Evolutionary conservation across 2,329 filamentous ascomycete genomes (phyloP).

Genomic region (Gyromitra esculenta): DNA sequence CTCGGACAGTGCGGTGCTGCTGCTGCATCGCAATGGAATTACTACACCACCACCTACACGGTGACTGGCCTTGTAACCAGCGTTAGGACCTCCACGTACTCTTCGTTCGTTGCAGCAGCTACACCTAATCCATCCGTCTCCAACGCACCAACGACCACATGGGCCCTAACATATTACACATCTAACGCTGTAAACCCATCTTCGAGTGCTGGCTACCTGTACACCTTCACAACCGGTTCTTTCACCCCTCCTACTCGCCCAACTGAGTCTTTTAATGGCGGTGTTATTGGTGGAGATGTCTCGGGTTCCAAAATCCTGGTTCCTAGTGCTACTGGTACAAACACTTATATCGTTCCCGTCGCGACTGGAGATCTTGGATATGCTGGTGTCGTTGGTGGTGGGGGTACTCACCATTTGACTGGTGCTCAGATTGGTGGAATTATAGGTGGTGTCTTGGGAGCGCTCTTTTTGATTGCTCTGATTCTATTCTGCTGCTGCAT

Average conservation of each 20-base stretch:
- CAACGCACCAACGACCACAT: constrained; percentile 30
- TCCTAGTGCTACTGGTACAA: constrained; percentile 51
- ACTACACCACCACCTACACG: constrained; percentile 36
- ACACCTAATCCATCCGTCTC: constrained; percentile 35
- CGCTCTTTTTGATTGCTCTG: constrained; percentile 53
- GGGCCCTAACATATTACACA: constrained; percentile 24
- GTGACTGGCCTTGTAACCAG: constrained; percentile 42
- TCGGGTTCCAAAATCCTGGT: constrained; percentile 49
- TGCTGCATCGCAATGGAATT: constrained; percentile 27
- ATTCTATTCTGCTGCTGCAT: constrained; percentile 55
- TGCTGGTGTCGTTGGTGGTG: constrained; percentile 50
- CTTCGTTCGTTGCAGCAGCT: constrained; percentile 26
- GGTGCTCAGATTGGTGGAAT: constrained; percentile 55
- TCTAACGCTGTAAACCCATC: constrained; percentile 32
- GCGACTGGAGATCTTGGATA: constrained; percentile 51
- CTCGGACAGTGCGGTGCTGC: constrained; percentile 25
- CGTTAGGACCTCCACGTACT: constrained; percentile 39
- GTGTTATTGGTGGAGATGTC: constrained; percentile 46
- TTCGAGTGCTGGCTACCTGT: constrained; percentile 28
- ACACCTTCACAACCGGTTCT: constrained; percentile 31
- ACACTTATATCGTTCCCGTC: constrained; percentile 52
- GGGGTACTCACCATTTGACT: constrained; percentile 30
- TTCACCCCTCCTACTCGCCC: constrained; percentile 47
- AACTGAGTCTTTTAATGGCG: constrained; percentile 49
- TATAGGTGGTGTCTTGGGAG: constrained; percentile 55